phyloP scores from a whole-genome alignment of 768 basidiomycete species.

The Macrolepiota albuminosa region DNA sequence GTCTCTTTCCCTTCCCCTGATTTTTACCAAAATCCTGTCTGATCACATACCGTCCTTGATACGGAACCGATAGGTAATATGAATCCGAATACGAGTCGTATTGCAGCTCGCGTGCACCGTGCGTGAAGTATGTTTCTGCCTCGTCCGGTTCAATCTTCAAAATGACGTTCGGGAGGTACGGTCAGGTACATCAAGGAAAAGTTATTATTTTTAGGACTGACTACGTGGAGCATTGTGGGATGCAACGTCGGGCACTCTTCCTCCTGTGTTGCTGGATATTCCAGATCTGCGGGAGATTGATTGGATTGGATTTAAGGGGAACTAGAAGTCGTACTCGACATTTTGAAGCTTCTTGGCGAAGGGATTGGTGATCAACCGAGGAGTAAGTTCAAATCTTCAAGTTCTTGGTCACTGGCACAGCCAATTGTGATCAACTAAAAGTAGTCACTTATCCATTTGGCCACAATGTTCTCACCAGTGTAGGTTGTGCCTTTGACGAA shows the following conservation, averaged over 20 bases:
- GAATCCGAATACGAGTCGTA: constrained; percentile 8
- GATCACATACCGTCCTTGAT: constrained; percentile 7
- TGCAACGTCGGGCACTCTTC: neutral
- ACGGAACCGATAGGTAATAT: constrained; percentile 4
- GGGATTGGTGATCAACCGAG: neutral
- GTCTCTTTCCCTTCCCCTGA: constrained; percentile 2
- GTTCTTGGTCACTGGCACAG: neutral
- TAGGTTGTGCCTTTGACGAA: neutral
- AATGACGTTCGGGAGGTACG: neutral
- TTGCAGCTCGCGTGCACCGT: constrained; percentile 5
- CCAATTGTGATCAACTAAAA: neutral
- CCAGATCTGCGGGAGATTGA: neutral
- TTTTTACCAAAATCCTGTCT: constrained; percentile 8
- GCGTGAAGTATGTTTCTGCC: constrained; percentile 8
- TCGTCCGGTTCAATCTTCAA: constrained; percentile 5
- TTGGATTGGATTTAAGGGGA: neutral
- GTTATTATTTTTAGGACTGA: neutral
- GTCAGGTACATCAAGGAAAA: neutral
- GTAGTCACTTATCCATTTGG: neutral
- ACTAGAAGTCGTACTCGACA: neutral
- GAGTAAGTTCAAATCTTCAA: neutral
- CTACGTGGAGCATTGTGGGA: constrained; percentile 6
- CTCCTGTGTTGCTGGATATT: neutral
- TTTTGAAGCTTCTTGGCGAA: neutral
- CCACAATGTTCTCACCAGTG: neutral